Conservation (phyloP, 352 stramenopile genomes). For the Phytopythium oedochilum region DNA sequence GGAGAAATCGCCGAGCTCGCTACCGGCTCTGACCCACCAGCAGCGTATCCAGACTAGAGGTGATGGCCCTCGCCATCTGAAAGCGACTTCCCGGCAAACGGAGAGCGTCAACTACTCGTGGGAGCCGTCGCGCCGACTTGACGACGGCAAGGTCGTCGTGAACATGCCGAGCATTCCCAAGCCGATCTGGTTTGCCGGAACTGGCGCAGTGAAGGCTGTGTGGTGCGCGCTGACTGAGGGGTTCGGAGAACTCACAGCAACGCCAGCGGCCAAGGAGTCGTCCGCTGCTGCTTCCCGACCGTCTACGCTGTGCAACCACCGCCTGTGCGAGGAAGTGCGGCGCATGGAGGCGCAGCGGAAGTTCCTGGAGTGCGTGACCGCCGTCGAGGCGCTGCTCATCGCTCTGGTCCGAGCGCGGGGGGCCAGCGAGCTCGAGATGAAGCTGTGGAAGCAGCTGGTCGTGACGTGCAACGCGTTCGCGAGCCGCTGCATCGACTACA, state of each 20-base stretch:
- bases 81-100: background rate
- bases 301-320: slow-evolving; percentile 43
- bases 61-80: background rate
- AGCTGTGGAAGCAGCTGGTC: slow-evolving; percentile 89
- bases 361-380: slow-evolving; percentile 75
- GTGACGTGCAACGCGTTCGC: slow-evolving; percentile 90
- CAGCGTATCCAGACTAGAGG: too few relatives aligned
- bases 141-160: slow-evolving; percentile 66
- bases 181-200: slow-evolving; percentile 85
- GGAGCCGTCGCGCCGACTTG: slow-evolving; percentile 50
- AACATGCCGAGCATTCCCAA: slow-evolving; percentile 74
- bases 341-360: slow-evolving; percentile 75
- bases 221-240: slow-evolving; percentile 72
- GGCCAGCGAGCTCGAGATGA: slow-evolving; percentile 47
- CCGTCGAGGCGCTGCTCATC: slow-evolving; percentile 72
- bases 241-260: slow-evolving; percentile 22
- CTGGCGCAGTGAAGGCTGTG: slow-evolving; percentile 72
- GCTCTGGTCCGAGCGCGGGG: slow-evolving; percentile 53
- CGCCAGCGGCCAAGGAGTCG: background rate
- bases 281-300: background rate
- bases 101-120: slow-evolving; percentile 53
- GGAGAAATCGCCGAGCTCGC: background rate
- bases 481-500: slow-evolving; percentile 78
- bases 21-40: background rate
- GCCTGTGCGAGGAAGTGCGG: slow-evolving; percentile 71